A percentile compares a stretch with the other conserved stretches of the same genome.
Conservation (phyloP, 164 flowering plant species). For the Magnolia changhungtana region DNA sequence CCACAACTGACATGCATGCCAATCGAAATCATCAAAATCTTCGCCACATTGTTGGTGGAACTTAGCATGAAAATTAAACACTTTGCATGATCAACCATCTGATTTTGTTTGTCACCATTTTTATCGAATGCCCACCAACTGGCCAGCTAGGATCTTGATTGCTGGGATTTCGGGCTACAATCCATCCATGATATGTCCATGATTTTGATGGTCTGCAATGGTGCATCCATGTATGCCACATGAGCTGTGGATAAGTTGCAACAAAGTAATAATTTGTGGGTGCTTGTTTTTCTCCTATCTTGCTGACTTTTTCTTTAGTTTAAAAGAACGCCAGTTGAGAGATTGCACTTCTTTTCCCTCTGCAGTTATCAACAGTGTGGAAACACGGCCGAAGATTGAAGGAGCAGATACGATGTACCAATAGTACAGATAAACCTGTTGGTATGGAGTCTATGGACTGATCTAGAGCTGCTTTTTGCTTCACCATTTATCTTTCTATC, state of each 20-base stretch:
- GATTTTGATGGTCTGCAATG: neutral
- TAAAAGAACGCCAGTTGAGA: no score
- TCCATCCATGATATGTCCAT: neutral
- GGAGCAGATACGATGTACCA: slow-evolving; percentile 52
- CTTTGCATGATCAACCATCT: neutral
- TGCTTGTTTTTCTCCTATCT: no score
- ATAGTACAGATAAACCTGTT: slow-evolving; percentile 18
- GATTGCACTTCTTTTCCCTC: slow-evolving; percentile 10
- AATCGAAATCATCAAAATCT: neutral
- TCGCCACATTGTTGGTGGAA: neutral
- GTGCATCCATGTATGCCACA: neutral
- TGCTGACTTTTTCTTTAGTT: neutral
- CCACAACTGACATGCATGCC: neutral
- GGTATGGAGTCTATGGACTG: slow-evolving; percentile 30
- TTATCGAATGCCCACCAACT: neutral
- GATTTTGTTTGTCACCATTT: no score
- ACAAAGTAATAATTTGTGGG: neutral
- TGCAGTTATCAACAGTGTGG: slow-evolving; percentile 77
- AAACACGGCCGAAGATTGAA: slow-evolving; percentile 44
- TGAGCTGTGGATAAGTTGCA: neutral
- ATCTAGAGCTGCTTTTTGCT: slow-evolving; percentile 1
- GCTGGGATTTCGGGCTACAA: neutral
- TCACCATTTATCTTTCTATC: neutral
- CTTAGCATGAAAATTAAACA: neutral
- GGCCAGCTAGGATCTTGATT: neutral